Conservation (phyloP, 495 filamentous ascomycete genomes). For the Daldinia grandis region DNA sequence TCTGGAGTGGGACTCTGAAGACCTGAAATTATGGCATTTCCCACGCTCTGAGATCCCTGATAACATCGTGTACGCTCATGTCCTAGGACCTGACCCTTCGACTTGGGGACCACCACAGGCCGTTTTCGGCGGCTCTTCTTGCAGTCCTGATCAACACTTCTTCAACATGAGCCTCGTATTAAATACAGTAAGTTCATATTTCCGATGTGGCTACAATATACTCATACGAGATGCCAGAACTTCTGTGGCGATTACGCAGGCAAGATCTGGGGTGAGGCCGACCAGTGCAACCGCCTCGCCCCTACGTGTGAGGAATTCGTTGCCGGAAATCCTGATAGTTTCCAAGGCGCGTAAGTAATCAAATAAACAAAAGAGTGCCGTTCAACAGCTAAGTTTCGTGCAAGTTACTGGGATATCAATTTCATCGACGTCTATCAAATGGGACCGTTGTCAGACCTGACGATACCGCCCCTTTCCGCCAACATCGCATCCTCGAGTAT, state of each 20-base stretch:
- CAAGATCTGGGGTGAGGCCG: slow-evolving; percentile 58
- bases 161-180: slow-evolving; percentile 46
- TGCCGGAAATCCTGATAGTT: slow-evolving; percentile 65
- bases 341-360: slow-evolving; percentile 55
- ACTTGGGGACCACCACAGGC: slow-evolving; percentile 67
- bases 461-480: slow-evolving; percentile 13
- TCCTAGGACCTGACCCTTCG: slow-evolving; percentile 64
- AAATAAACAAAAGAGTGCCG: neutral
- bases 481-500: neutral
- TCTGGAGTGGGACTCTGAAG: slow-evolving; percentile 67
- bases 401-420: slow-evolving; percentile 74
- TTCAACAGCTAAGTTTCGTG: neutral
- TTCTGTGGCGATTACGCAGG: slow-evolving; percentile 95
- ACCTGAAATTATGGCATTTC: slow-evolving; percentile 78
- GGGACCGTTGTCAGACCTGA: slow-evolving; percentile 19
- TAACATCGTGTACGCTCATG: slow-evolving; percentile 55
- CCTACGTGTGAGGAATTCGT: slow-evolving; percentile 71
- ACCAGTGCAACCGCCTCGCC: slow-evolving; percentile 53
- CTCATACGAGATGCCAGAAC: slow-evolving; percentile 30
- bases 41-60: slow-evolving; percentile 66
- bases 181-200: slow-evolving; percentile 33
- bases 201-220: neutral
- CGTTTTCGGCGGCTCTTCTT: slow-evolving; percentile 40
- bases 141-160: slow-evolving; percentile 39
- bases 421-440: slow-evolving; percentile 69